Percentiles rank a stretch among this genome's conserved stretches.
Evolutionary conservation across 1,139 yeast species (phyloP).

Genomic region (Protomyces inouyei): DNA sequence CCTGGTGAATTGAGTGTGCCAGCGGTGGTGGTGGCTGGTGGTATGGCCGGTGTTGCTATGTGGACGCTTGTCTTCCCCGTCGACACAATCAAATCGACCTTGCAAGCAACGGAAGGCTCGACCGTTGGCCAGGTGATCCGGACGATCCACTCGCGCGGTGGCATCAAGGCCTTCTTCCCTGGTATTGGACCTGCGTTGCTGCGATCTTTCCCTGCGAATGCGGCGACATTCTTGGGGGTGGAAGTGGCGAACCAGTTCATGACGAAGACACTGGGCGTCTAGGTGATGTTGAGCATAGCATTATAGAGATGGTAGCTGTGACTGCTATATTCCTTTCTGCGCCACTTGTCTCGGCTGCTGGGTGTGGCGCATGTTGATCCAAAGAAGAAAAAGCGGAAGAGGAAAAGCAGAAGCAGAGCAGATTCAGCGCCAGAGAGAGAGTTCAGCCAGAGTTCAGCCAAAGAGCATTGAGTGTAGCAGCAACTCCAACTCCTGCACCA

Average conservation of each 20-base stretch:
- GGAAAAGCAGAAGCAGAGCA: not conserved
- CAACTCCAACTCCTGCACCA: no score
- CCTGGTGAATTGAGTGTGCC: slow-evolving; percentile 75
- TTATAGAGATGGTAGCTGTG: not conserved
- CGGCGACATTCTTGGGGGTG: slow-evolving; percentile 94
- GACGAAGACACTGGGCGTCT: slow-evolving; percentile 25
- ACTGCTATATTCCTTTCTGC: not conserved
- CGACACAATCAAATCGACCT: slow-evolving; percentile 87
- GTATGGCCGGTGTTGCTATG: slow-evolving; percentile 92
- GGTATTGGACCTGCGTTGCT: slow-evolving; percentile 94
- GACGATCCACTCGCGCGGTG: slow-evolving; percentile 62
- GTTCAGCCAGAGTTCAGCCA: no score
- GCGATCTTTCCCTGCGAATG: slow-evolving; percentile 96
- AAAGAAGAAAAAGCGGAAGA: not conserved
- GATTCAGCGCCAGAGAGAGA: no score
- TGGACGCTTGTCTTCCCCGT: slow-evolving; percentile 96
- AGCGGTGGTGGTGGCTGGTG: slow-evolving; percentile 87
- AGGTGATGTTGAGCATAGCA: not conserved
- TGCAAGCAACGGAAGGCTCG: slow-evolving; percentile 50
- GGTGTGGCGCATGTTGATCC: no score
- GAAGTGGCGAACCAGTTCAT: slow-evolving; percentile 76
- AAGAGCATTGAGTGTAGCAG: no score
- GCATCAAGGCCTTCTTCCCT: slow-evolving; percentile 90
- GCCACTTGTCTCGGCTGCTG: not conserved
- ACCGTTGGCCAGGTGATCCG: slow-evolving; percentile 64